Evolutionary conservation across 176 grass and related monocot genomes (phyloP).

Genomic region (Microstegium vimineum): DNA sequence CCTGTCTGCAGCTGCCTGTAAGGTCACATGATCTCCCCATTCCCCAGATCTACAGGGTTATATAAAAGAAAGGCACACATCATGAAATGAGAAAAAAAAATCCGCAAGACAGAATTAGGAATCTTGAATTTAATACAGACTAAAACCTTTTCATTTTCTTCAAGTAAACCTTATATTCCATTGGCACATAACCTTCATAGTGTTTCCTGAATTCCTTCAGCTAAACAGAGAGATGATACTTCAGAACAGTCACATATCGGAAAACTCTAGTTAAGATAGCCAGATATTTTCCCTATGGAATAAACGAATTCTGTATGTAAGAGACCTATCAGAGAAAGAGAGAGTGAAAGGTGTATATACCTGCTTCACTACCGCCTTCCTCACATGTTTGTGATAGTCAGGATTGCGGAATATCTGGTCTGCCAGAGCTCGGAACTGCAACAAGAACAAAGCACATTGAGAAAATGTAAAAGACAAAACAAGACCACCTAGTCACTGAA

Average conservation of each 20-base stretch:
- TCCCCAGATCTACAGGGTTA: slow-evolving; percentile 71
- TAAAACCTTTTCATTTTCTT: slow-evolving; percentile 94
- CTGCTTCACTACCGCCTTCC: slow-evolving; percentile 78
- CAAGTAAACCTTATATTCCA: slow-evolving; percentile 94
- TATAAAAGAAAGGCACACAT: slow-evolving; percentile 26
- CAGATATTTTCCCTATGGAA: not conserved
- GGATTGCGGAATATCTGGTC: slow-evolving; percentile 98
- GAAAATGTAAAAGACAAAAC: not conserved
- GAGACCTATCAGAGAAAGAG: slow-evolving; percentile 19
- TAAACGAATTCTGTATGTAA: not conserved
- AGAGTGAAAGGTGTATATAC: slow-evolving; percentile 28
- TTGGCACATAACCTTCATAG: slow-evolving; percentile 96
- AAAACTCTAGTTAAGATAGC: not conserved
- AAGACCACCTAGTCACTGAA: not conserved
- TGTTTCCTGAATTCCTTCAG: slow-evolving; percentile 82
- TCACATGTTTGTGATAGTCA: slow-evolving; percentile 88
- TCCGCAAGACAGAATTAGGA: not conserved
- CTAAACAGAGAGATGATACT: slow-evolving; percentile 43
- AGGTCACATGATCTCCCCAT: slow-evolving; percentile 95
- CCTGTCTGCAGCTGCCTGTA: slow-evolving; percentile 91
- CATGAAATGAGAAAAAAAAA: slow-evolving; percentile 22
- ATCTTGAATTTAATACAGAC: slow-evolving; percentile 21
- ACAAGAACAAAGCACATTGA: not conserved
- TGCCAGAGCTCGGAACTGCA: slow-evolving; percentile 97
- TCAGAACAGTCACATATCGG: slow-evolving; percentile 3